Percentiles rank a stretch among this genome's conserved stretches.
These are phyloP conservation scores for Aurantiochytrium sp. DNA, from an alignment of 108 stramenopile species.

Conservation along the genomic window DNA sequence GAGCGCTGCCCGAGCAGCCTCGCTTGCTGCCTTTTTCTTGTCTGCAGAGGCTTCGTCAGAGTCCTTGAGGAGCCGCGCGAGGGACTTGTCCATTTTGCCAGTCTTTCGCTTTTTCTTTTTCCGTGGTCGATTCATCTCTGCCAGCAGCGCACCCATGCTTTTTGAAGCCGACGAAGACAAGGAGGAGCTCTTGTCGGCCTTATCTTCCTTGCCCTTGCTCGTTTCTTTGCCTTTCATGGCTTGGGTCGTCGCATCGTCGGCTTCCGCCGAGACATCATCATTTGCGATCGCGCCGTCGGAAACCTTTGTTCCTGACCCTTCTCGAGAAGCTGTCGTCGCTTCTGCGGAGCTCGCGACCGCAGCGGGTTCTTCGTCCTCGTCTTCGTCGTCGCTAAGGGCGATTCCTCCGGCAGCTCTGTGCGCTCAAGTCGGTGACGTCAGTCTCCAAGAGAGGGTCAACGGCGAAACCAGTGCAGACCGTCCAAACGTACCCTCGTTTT, in stretches of 20 bases:
- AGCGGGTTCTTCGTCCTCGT: neutral
- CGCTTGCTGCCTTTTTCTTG: neutral
- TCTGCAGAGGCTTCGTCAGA: neutral
- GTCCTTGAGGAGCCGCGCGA: neutral
- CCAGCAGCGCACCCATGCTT: neutral
- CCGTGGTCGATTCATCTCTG: neutral
- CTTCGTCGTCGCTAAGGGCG: slow-evolving; percentile 2
- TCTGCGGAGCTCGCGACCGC: neutral
- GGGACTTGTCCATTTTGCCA: neutral
- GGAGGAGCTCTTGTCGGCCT: neutral
- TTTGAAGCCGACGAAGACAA: neutral
- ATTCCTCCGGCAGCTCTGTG: neutral
- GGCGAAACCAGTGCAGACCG: too few relatives aligned
- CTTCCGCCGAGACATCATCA: neutral
- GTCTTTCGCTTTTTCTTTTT: neutral
- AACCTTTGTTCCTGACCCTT: neutral
- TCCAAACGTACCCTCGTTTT: neutral
- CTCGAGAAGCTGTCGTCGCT: neutral
- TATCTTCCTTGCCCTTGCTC: neutral
- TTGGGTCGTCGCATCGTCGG: neutral
- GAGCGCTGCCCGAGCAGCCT: neutral
- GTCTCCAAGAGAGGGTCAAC: too few relatives aligned
- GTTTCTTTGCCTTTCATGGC: neutral
- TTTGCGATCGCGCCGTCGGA: neutral
- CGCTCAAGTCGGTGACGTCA: too few relatives aligned